Evolutionary conservation across 768 basidiomycete genomes (phyloP).

Genomic region (Suillus tomentosus): DNA sequence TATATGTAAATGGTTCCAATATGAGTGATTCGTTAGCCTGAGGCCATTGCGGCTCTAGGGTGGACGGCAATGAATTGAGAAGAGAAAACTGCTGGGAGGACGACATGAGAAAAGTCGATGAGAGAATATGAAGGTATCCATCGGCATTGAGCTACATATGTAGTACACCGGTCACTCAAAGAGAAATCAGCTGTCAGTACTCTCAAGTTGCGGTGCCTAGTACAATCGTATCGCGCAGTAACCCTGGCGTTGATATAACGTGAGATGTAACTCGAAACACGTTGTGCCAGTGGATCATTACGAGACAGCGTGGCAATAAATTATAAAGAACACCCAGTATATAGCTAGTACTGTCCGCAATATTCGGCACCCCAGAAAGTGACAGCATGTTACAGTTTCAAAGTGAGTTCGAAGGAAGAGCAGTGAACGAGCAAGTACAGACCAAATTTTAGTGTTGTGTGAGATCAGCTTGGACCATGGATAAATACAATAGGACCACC

Average conservation of each 20-base stretch:
- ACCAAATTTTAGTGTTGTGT: no score
- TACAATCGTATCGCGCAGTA: no score
- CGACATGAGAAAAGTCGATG: conserved; percentile 1
- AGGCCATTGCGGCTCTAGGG: conserved; percentile 27
- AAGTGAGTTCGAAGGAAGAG: no score
- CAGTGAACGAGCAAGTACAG: no score
- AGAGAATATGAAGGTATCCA: background rate
- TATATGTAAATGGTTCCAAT: conserved; percentile 87
- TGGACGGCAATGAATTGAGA: conserved; percentile 6
- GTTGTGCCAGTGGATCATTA: background rate
- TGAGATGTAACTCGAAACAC: background rate
- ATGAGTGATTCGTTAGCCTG: conserved; percentile 43
- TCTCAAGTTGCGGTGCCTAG: background rate
- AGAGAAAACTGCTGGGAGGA: background rate
- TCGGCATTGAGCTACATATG: background rate
- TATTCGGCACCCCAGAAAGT: no score
- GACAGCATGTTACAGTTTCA: no score
- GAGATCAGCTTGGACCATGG: no score
- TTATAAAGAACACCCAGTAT: no score
- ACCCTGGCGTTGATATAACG: background rate
- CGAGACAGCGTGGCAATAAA: background rate
- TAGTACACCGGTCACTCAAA: background rate
- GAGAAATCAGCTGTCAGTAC: conserved; percentile 17
- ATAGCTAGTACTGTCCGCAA: no score
- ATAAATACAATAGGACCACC: no score